A percentile compares a stretch with the other conserved stretches of the same genome.
phyloP scores from a whole-genome alignment of 2,329 filamentous ascomycete species.

The Cercospora sesami region DNA sequence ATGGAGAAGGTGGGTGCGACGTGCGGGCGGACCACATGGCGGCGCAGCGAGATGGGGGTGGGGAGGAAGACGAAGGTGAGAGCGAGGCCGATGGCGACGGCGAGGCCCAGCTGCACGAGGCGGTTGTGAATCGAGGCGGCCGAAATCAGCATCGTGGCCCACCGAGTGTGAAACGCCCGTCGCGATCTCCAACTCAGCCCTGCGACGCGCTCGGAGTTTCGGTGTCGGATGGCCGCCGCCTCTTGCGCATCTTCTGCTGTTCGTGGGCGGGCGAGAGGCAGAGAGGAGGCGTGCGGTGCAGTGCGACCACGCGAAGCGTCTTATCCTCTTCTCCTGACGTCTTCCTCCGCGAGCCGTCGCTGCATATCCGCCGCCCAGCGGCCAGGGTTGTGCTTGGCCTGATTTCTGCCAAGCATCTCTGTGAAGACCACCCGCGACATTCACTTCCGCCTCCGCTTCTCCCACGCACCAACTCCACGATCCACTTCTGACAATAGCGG shows the following conservation, averaged over 20 bases:
- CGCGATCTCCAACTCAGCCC: neutral
- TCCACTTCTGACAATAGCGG: neutral
- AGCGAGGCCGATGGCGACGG: constrained; percentile 28
- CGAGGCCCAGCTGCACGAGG: constrained; percentile 34
- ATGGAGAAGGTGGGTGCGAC: constrained; percentile 16
- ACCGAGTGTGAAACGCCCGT: neutral
- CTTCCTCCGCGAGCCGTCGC: neutral
- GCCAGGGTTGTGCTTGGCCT: neutral
- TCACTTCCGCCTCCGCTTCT: neutral
- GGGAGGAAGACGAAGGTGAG: constrained; percentile 28
- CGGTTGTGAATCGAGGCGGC: constrained; percentile 36
- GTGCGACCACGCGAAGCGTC: neutral
- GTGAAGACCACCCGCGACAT: neutral
- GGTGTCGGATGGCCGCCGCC: neutral
- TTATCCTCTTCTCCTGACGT: neutral
- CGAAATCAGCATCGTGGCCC: constrained; percentile 29
- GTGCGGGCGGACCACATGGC: constrained; percentile 7
- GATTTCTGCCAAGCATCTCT: neutral
- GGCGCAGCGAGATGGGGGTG: constrained; percentile 23
- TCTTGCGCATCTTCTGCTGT: constrained; percentile 6
- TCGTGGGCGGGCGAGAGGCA: neutral
- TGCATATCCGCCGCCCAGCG: neutral
- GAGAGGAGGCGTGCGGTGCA: neutral
- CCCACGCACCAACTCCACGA: too few species aligned
- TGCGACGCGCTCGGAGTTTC: neutral